Evolutionary conservation across 208 protist genomes (phyloP), one percentile per base, ranked within the genome.

Genomic region (Leptomonas pyrrhocoris): DNA sequence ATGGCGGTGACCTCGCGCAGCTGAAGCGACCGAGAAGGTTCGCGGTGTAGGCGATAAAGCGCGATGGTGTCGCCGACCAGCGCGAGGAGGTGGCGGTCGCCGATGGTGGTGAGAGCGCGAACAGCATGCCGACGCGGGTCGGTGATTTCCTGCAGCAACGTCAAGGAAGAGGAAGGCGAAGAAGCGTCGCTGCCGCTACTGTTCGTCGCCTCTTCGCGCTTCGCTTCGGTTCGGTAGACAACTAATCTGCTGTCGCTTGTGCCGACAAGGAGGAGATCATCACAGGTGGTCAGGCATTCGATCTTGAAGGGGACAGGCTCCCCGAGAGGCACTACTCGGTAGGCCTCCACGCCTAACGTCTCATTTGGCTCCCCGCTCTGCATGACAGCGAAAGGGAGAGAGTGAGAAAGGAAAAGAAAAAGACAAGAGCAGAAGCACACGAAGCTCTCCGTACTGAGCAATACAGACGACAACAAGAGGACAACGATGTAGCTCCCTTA

Each of bases 241-340:
- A 77, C n/a, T 7, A 94, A 19, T 65, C 81, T 85, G 23, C 83
- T 80, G 53, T 94, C 82, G 28, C 19, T 63, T 0, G 85, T 94
- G 25, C 89, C 89, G 15, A 92, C 42, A 43, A 94, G 74, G 28
- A 90, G 65, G 9, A 86, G 73, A 56, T 82, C 80, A 0, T 50
- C 38, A 15, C 55, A 46, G 0, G 84, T 81, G 23, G 85, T 69
- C 27, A 94, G 64, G 60, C 61, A 85, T 43, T 86, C 79, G 40
- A 90, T 58, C 23, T 73, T 73, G 58, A 73, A 63, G 1, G 68
- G 53, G 5, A 84, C 16, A 27, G 79, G 68, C 13, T 63, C 68
- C 5, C 74, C 63, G 0, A 79, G 58, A 3, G 73, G 48, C 4
- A 56, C 45, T 5, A 73, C 38, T 2, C 64, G 51, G 66, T 79